These are phyloP conservation scores for Phoma sp. DNA, from an alignment of 2,329 filamentous ascomycete species.

Conservation along the genomic window DNA sequence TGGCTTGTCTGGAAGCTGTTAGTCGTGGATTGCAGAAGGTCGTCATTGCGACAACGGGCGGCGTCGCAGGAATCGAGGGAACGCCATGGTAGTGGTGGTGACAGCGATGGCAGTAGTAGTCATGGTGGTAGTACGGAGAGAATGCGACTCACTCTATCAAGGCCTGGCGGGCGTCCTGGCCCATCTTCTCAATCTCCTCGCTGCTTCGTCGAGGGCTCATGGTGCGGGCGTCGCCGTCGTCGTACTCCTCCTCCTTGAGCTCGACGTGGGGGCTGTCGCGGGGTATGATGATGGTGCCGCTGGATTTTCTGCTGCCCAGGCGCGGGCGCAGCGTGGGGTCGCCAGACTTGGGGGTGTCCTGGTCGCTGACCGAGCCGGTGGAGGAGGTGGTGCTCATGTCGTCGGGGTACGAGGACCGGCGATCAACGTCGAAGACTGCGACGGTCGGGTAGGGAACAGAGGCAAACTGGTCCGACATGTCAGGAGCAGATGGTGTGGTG, in stretches of 20 bases:
- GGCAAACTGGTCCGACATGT: conserved; percentile 29
- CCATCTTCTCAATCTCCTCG: conserved; percentile 87
- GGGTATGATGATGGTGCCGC: conserved; percentile 81
- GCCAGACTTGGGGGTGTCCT: conserved; percentile 44
- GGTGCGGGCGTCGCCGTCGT: conserved; percentile 85
- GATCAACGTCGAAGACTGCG: conserved; percentile 24
- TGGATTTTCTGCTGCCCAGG: conserved; percentile 76
- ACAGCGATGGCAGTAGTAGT: not conserved
- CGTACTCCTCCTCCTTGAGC: conserved; percentile 75
- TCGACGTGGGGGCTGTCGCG: conserved; percentile 77
- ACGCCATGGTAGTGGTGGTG: too few species aligned
- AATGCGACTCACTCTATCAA: conserved; percentile 63
- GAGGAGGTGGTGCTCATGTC: conserved; percentile 51
- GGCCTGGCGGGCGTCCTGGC: conserved; percentile 75
- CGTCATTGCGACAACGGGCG: too few species aligned
- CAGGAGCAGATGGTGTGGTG: conserved; percentile 18
- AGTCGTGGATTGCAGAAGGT: conserved; percentile 12
- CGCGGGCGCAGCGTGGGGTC: conserved; percentile 66
- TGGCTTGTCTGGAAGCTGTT: conserved; percentile 73
- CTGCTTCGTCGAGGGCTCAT: conserved; percentile 94
- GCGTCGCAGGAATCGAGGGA: too few species aligned
- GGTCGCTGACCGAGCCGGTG: conserved; percentile 52
- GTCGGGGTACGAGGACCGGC: conserved; percentile 38
- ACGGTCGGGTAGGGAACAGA: conserved; percentile 38
- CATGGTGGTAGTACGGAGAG: not conserved